Evolutionary conservation across 1,284 basidiomycete genomes (phyloP).

Genomic region (Fomitopsis palustris): DNA sequence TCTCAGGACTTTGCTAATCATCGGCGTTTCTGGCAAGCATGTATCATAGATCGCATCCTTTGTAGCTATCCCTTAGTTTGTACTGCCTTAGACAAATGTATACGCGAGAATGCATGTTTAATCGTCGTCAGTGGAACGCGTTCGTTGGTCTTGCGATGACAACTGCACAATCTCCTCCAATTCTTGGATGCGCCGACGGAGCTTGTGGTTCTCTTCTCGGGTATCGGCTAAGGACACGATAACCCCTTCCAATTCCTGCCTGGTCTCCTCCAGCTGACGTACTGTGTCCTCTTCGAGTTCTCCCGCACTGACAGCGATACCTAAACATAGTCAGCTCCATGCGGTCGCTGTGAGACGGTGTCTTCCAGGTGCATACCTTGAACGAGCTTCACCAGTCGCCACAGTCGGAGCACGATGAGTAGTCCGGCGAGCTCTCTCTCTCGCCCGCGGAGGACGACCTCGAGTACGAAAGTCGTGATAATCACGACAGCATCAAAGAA

Average conservation of each 20-base stretch:
- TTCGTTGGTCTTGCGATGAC: background rate
- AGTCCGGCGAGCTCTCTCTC: conserved; percentile 68
- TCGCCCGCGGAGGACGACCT: conserved; percentile 60
- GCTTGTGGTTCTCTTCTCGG: conserved; percentile 36
- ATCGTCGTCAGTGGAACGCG: background rate
- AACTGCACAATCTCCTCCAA: conserved; percentile 5
- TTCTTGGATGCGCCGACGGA: conserved; percentile 32
- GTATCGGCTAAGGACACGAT: conserved; percentile 26
- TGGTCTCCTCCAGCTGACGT: conserved; percentile 45
- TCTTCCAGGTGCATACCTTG: conserved; percentile 45
- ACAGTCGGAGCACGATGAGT: conserved; percentile 69
- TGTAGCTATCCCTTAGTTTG: background rate
- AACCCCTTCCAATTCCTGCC: conserved; percentile 42
- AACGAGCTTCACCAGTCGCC: conserved; percentile 75
- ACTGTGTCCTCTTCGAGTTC: conserved; percentile 56
- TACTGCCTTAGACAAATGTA: background rate
- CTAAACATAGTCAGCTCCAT: conserved; percentile 31
- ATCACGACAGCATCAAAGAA: conserved; percentile 72
- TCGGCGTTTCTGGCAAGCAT: background rate
- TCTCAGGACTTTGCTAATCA: background rate
- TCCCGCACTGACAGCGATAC: conserved; percentile 71
- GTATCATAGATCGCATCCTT: background rate
- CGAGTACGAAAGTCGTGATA: conserved; percentile 67
- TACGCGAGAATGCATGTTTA: background rate
- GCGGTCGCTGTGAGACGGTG: conserved; percentile 11